Evolutionary conservation across 2,329 filamentous ascomycete genomes (phyloP).

Genomic region (Paraphoma sp.): DNA sequence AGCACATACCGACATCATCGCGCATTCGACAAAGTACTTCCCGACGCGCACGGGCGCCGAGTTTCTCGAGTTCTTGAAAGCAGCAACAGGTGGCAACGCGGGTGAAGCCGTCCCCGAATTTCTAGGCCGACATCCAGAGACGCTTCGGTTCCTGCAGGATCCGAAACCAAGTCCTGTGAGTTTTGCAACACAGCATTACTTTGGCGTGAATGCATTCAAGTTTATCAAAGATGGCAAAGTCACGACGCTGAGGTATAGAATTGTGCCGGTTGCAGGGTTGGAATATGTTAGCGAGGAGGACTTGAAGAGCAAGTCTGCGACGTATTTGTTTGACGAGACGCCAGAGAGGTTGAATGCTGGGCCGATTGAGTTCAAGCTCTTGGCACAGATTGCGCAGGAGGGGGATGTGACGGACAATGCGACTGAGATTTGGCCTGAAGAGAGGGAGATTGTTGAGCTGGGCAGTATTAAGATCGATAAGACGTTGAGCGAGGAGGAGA

Average conservation of each 20-base stretch:
- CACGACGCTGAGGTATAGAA: constrained; percentile 58
- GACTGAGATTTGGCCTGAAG: constrained; percentile 62
- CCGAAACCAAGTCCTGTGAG: constrained; percentile 59
- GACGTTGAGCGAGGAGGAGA: constrained; percentile 50
- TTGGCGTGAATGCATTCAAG: constrained; percentile 58
- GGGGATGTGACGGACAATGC: constrained; percentile 58
- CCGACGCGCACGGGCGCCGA: constrained; percentile 60
- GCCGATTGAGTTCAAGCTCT: constrained; percentile 55
- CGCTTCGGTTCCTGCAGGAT: constrained; percentile 56
- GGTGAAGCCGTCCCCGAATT: constrained; percentile 49
- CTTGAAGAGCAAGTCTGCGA: constrained; percentile 45
- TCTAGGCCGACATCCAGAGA: constrained; percentile 55
- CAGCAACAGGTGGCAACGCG: constrained; percentile 42
- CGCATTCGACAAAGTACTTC: constrained; percentile 61
- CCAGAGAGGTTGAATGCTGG: constrained; percentile 43
- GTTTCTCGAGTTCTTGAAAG: constrained; percentile 59
- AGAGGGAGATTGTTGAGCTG: constrained; percentile 58
- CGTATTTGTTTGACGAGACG: constrained; percentile 61
- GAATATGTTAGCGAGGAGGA: constrained; percentile 49
- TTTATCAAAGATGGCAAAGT: constrained; percentile 51
- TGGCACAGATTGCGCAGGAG: constrained; percentile 58
- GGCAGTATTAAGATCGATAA: constrained; percentile 56
- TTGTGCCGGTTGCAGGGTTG: constrained; percentile 56
- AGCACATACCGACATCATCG: constrained; percentile 63
- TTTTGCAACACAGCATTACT: constrained; percentile 59